Evolutionary conservation across 192 early-diverging fungal species (phyloP), one percentile per base, ranked within the genome.

Genomic region (Umbelopsis sp.): DNA sequence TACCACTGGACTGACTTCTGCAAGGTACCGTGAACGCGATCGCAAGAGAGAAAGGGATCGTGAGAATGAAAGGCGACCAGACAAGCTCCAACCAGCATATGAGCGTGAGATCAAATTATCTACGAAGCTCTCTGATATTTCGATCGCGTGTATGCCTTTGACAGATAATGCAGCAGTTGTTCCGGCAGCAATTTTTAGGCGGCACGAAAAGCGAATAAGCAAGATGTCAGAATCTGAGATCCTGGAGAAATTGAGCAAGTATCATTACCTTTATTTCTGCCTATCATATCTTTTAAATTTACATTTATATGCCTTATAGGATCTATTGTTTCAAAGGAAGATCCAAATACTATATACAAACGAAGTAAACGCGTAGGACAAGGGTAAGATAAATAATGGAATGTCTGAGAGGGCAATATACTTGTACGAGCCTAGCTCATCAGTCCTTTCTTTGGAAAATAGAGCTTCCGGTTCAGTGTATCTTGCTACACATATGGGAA

Each of bases 401-500:
- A 41, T 41, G 38, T n/a, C 2, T 5, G 16, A 22, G 12, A n/a
- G n/a, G n/a, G n/a, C n/a, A n/a, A n/a, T n/a, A n/a, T n/a, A n/a
- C n/a, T n/a, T n/a, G n/a, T 32, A 10, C 4, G 16, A 20, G 56
- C 8, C 17, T 17, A 29, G 9, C 32, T 34, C 11, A 6, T 32
- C 17, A 62, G 4, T 56, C 5, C 26, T 14, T n/a, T 34, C 24
- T 34, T 29, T 20, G 38, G 7, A 32, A 3, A 29, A n/a, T 31
- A 62, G 56, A 11, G 91, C 92, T 12, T 93, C 91, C 50, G 92
- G 91, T 22, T 84, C 86, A 29, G 92, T 93, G 21, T 92, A 80
- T 70, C 89, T 86, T 5, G 91, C 92, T 9, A 82, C 85, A 71
- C 84, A 86, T 38, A 76, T 85, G 10, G 66, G 65, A 24, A 81